phyloP scores from a whole-genome alignment of 805 yeast species.

The Yarrowia divulgata region DNA sequence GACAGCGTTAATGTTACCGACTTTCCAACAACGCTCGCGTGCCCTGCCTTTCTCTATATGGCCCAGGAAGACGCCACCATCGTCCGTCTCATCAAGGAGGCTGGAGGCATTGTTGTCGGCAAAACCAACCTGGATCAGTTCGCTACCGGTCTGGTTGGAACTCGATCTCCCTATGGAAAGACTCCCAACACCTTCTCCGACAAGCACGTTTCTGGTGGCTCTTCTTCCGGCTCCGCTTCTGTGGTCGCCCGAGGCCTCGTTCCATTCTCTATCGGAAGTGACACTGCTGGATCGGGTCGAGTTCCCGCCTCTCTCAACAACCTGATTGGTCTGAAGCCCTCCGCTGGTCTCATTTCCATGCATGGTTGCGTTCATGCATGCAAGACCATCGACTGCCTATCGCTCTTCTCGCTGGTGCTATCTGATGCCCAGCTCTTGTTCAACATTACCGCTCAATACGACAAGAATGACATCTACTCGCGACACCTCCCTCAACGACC shows the following conservation, averaged over 20 bases:
- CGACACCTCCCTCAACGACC: conserved; percentile 76
- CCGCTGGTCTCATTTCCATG: conserved; percentile 85
- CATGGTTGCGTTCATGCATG: conserved; percentile 98
- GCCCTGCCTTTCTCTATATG: conserved; percentile 78
- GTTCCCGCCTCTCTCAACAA: conserved; percentile 97
- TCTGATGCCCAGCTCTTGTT: conserved; percentile 84
- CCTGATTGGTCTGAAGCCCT: conserved; percentile 89
- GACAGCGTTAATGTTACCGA: conserved; percentile 92
- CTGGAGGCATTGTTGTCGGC: conserved; percentile 93
- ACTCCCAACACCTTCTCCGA: conserved; percentile 80
- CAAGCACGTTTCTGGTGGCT: conserved; percentile 90
- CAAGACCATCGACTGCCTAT: conserved; percentile 90
- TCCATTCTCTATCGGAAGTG: conserved; percentile 91
- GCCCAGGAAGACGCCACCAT: conserved; percentile 79
- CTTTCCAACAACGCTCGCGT: conserved; percentile 90
- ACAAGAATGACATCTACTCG: conserved; percentile 79
- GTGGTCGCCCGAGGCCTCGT: conserved; percentile 90
- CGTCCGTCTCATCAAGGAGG: conserved; percentile 73
- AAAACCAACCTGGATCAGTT: conserved; percentile 96
- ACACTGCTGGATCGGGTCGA: conserved; percentile 97
- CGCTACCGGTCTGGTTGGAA: conserved; percentile 96
- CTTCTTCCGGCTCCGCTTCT: conserved; percentile 94
- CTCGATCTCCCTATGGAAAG: conserved; percentile 92
- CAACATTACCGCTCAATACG: conserved; percentile 73
- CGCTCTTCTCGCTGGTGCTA: conserved; percentile 78